Base-by-base conservation (phyloP, 129 eudicot genomes). In the Pulicaria dysenterica region DNA sequence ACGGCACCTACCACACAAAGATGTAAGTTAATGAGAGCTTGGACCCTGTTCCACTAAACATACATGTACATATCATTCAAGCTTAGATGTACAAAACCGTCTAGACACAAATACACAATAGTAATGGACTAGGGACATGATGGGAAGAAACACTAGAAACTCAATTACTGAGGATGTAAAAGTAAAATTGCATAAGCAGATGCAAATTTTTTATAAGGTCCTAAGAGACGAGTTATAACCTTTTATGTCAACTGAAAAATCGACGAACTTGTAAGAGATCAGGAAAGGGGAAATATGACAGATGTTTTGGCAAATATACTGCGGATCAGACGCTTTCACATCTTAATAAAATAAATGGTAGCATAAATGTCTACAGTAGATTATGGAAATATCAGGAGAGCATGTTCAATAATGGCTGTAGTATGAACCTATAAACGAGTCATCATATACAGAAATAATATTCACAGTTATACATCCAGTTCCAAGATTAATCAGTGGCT, bases 211-310 rank as follows among this genome's bases (percentile, higher is more conserved):
- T 55, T 19, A 55, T 55, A 24, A 24, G 2, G 31, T 24, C 31
- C 31, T 5, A 15, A 19, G 17, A 55, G 12, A 55, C 6, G 60
- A 3, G 17, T 0, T 16, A 17, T 19, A 55, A 19, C 60, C 38
- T 24, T 24, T 24, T 24, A 24, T 24, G 31, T 2, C 31, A 24
- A 24, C 2, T 24, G 31, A 24, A 51, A 48, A 51, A 51, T 14
- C 60, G 7, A 3, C 13, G 15, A 49, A 50, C 61, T 5, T 50
- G 16, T n/a, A 68, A 68, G 47, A 15, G 73, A 14, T 69, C 62
- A 14, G 50, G 5, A 48, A 47, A 14, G 5, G 34, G 6, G 47
- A 11, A n/a, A 36, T 16, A 6, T n/a, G 37, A 34, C 47, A 36
- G 13, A 49, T 10, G n/a, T 49, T 68, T 50, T 50, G 34, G 47